Conservation (phyloP, 2,329 filamentous ascomycete genomes). For the Helminthosporium solani region DNA sequence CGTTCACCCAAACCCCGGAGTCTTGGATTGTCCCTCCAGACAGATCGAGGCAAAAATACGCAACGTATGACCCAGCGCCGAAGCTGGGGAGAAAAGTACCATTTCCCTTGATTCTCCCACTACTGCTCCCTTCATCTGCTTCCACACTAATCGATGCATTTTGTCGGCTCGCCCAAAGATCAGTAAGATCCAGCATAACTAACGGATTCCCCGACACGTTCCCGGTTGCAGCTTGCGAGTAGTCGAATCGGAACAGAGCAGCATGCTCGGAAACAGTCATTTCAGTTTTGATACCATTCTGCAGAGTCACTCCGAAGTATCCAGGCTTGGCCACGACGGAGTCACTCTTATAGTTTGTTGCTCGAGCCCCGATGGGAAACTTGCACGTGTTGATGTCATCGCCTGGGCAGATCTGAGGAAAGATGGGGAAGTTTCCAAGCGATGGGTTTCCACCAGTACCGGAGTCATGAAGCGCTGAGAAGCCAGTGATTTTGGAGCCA, state of each 20-base stretch:
- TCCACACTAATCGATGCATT: conserved; percentile 58
- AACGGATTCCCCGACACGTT: conserved; percentile 51
- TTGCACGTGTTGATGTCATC: conserved; percentile 63
- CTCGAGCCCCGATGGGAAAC: conserved; percentile 53
- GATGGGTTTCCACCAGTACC: conserved; percentile 54
- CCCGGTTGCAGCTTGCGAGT: conserved; percentile 40
- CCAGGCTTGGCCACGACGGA: conserved; percentile 58
- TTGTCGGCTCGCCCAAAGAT: conserved; percentile 56
- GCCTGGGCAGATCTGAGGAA: conserved; percentile 64
- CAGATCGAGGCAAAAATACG: conserved; percentile 64
- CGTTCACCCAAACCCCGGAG: conserved; percentile 61
- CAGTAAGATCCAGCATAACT: conserved; percentile 60
- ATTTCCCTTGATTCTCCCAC: conserved; percentile 56
- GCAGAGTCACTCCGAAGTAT: conserved; percentile 60
- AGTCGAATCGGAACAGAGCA: conserved; percentile 62
- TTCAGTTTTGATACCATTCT: conserved; percentile 58
- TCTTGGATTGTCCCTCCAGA: conserved; percentile 50
- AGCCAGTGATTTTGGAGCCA: conserved; percentile 46
- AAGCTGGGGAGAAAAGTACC: conserved; percentile 63
- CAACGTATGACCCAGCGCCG: conserved; percentile 58
- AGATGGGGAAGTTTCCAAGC: conserved; percentile 72
- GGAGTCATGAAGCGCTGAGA: conserved; percentile 41
- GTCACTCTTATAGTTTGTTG: conserved; percentile 51
- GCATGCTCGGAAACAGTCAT: conserved; percentile 63
- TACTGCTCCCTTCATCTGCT: conserved; percentile 21